Base-by-base conservation (phyloP, 106 monocot genomes). In the Phalaenopsis equestris region DNA sequence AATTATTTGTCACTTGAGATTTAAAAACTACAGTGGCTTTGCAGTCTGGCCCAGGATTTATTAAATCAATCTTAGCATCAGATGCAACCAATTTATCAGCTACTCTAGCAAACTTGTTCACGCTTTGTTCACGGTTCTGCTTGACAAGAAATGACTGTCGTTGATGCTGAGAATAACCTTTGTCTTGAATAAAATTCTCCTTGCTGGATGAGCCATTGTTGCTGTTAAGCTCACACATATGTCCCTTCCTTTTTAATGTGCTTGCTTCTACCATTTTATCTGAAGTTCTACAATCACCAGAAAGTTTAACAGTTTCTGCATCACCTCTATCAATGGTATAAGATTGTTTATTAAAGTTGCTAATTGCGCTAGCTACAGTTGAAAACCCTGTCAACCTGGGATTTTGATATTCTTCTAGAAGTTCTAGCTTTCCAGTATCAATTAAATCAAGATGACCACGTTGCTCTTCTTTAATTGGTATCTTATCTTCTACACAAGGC, bases 401-500 rank as follows among this genome's bases (percentile, higher is more conserved):
- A 47, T 85, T 84, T 75, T 81, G 81, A 80, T 52, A 75, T 41
- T 61, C 83, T 78, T 79, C 78, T 84, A 57, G 42, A 52, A 38
- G 9, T 72, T 74, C 74, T 19, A 74, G 17, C 19, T 47, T 52
- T 49, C 23, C 74, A 45, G 6, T 30, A 15, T 76, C 49, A 76
- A 76, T 24, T 81, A 52, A 73, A 80, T 52, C 8, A 30, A 48
- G 45, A 77, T 67, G 55, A 30, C 38, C 21, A n/a, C 23, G 36
- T 1, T 56, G 52, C 4, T 80, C 78, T 73, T 49, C 83, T 78
- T 56, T 42, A 16, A 58, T 21, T 46, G 56, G 36, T 19, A 0
- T 19, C 43, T 78, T 39, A 56, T 77, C 79, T 46, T 87, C 85
- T 80, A 79, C 70, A 46, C 48, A 19, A 43, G 91, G 93, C 67